Evolutionary conservation across 2,329 filamentous ascomycete genomes (phyloP), one percentile per base, ranked within the genome.

Genomic region (Fusarium denticulatum): DNA sequence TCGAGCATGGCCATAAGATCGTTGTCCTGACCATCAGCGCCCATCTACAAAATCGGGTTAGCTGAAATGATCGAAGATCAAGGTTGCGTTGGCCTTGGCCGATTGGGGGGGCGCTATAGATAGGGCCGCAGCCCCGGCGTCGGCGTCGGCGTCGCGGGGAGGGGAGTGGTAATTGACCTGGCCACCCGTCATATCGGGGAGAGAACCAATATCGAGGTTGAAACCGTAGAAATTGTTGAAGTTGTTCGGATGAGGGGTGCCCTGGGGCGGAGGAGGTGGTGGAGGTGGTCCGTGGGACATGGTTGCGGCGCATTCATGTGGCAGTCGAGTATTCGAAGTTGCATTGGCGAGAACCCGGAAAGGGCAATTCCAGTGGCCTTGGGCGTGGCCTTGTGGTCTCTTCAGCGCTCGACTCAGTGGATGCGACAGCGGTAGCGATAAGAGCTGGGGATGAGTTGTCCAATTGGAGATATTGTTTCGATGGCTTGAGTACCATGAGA

Each of bases 1-100:
- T 87, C 83, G 61, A 88, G 79, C 34, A 86, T 76, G 30, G 81
- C 78, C 82, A 88, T 86, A 57, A 86, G 79, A 72, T 84, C 81
- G 71, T 76, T 75, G 69, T 82, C 78, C 47, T 78, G 79, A 64
- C 76, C 77, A 67, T 74, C 74, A 58, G 62, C 67, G 62, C 75
- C 78, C 72, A 78, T 73, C 72, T 78, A 64, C 60, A 68, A 43
- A 71, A 71, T 65, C 62, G 64, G 58, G 74, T 76, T 76, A 76
- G 74, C 71, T 57, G 53, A 55, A 36, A 47, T 46, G 56, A 68
- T 70, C 62, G 60, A 24, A 60, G 56, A 62, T 66, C 70, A 56
- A 67, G 67, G 64, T 76, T 71, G 72, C 71, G 69, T 45, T 59
- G 60, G 69, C 62, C 60, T 56, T 45, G 46, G 67, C 50, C 34